Evolutionary conservation across 2,329 filamentous ascomycete species (phyloP), one percentile per base, ranked within the genome.

Genomic region (Exophiala viscosa): DNA sequence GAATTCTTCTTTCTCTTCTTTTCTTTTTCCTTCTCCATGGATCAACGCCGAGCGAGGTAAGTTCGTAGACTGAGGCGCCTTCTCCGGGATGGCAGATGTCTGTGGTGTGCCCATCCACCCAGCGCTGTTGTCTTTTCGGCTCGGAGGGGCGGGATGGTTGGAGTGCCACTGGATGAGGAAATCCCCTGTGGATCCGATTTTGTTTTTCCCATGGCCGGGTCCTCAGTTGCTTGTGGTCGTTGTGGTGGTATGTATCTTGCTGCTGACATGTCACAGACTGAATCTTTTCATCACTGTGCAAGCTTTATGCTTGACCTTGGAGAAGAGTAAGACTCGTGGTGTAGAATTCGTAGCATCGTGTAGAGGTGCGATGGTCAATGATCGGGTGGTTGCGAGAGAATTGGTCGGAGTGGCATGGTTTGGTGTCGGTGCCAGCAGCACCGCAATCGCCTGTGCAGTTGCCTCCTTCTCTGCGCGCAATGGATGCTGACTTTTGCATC

Each of bases 281-380:
- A 38, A 6, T 17, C 52, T 58, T 58, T 58, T 58, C 56, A 58
- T 58, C 52, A 54, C 50, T 42, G 15, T 42, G 48, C 41, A 38
- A 43, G 56, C 56, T 55, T 55, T 39, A 58, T 52, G 56, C 52
- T 52, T 49, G 46, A 18, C 33, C 10, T 48, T 55, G 52, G 56
- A 58, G 56, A 58, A 55, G 52, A 59, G 52, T 31, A 28, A 20
- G 35, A 28, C 9, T 18, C 13, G 6, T 20, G 11, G 9, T 31
- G 46, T 46, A 35, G 23, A 11, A 31, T n/a, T n/a, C n/a, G n/a
- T n/a, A n/a, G n/a, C n/a, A n/a, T n/a, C n/a, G n/a, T n/a, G n/a
- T n/a, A n/a, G n/a, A n/a, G n/a, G n/a, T n/a, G n/a, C n/a, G n/a
- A n/a, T n/a, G n/a, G n/a, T n/a, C n/a, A n/a, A n/a, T n/a, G n/a